Base-by-base conservation (phyloP, 768 basidiomycete genomes). In the Lactifluus hygrophoroides region DNA sequence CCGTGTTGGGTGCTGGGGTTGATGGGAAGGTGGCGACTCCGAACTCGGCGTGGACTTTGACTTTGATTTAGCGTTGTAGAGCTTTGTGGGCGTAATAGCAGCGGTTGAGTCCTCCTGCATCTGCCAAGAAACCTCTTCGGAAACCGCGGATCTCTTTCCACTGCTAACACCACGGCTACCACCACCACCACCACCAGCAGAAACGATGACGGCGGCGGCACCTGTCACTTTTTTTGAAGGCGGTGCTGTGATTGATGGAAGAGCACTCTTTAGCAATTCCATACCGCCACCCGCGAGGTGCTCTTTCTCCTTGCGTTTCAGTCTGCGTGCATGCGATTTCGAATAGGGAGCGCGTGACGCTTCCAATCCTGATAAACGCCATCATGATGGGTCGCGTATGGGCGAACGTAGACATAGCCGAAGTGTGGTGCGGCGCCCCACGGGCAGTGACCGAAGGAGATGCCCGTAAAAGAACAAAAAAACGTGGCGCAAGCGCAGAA, bases 291-390 rank as follows among this genome's bases (percentile, higher is more conserved):
- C 68, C n/a, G 65, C 71, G 42, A 73, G 67, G 58, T 71, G 64
- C 47, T 73, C 71, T 35, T 77, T 83, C 49, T 78, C 82, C 66
- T 82, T 88, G 64, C 82, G 82, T 67, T 88, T 89, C 66, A 85
- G 65, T 30, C 88, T 81, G 23, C 87, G 80, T 44, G 71, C 74
- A 66, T 90, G 88, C 19, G 82, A 85, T 69, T 84, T 90, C 0
- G 88, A 90, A 66, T 86, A 83, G 19, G 82, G 81, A 0, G 76
- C 71, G 38, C 70, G 72, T 6, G 75, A 73, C 3, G 74, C 69
- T 57, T 77, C 80, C 45, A 90, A 70, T 7, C 74, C 82, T 83
- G 57, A 19, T 25, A 17, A 42, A 23, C 42, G 42, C 11, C 21
- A 43, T 43, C 42, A 43, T 23, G 11, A 23, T 43, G 21, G 13